Conservation (phyloP, 495 filamentous ascomycete genomes). For the Tuber calosporum region DNA sequence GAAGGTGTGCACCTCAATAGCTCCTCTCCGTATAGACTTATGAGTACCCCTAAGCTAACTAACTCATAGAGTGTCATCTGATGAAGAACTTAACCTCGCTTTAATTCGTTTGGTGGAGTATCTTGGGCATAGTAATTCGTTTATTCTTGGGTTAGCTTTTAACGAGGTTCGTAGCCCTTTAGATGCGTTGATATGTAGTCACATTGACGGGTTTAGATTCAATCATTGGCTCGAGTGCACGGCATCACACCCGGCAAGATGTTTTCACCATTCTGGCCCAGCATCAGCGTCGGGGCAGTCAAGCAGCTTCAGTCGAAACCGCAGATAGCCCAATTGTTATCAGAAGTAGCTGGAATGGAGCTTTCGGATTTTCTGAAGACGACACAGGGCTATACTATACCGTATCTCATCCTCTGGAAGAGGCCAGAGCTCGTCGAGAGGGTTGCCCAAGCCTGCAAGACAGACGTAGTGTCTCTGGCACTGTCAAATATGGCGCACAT, state of each 20-base stretch:
- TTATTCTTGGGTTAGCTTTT: conserved; percentile 70
- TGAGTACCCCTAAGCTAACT: conserved; percentile 17
- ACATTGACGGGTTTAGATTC: conserved; percentile 28
- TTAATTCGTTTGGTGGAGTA: conserved; percentile 77
- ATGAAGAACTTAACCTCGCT: conserved; percentile 77
- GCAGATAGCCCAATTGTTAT: conserved; percentile 70
- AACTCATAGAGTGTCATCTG: conserved; percentile 51
- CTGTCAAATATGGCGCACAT: conserved; percentile 66
- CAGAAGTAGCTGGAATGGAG: conserved; percentile 67
- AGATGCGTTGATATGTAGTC: conserved; percentile 5
- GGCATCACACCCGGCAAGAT: conserved; percentile 56
- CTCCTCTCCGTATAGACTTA: conserved; percentile 31
- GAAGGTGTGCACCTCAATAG: conserved; percentile 47
- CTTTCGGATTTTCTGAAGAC: conserved; percentile 64
- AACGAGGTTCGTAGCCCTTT: conserved; percentile 56
- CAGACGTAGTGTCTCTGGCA: conserved; percentile 39
- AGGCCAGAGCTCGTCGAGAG: conserved; percentile 69
- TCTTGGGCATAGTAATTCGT: conserved; percentile 70
- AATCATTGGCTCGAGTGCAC: conserved; percentile 57
- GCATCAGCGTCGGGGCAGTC: conserved; percentile 66
- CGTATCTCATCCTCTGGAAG: conserved; percentile 72
- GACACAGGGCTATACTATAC: conserved; percentile 75
- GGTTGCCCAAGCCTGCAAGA: conserved; percentile 66
- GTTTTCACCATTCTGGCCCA: conserved; percentile 80
- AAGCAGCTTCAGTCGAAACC: conserved; percentile 73